These are phyloP conservation scores for Avena sativa DNA, from an alignment of 176 grass and related monocot genomes.

Conservation along the genomic window DNA sequence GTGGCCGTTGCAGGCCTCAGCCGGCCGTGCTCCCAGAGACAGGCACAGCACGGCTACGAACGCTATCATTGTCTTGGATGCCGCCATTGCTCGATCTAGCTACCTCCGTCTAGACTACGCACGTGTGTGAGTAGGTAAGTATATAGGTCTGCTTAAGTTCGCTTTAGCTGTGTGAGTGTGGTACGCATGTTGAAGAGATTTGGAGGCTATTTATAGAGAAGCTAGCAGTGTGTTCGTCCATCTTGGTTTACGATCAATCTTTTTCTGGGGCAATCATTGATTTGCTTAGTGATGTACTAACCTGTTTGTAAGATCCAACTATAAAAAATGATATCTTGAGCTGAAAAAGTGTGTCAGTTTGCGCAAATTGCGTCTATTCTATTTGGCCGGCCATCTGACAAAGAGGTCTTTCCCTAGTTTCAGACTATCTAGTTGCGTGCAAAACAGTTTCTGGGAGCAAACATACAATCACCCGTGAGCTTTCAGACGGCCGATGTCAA, in stretches of 20 bases:
- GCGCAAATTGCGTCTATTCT: background rate
- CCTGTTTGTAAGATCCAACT: too few relatives aligned
- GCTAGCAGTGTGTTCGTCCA: too few relatives aligned
- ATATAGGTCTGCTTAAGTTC: background rate
- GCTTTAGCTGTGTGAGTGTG: background rate
- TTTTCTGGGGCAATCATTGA: background rate
- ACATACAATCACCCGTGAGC: background rate
- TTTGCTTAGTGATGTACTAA: too few relatives aligned
- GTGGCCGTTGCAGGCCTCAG: background rate
- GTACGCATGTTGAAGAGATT: background rate
- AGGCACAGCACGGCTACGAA: background rate
- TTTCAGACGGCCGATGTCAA: constrained; percentile 1
- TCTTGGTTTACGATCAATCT: background rate
- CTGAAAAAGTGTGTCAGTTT: background rate
- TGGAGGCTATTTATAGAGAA: background rate
- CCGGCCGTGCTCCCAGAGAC: background rate
- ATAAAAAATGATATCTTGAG: too few relatives aligned
- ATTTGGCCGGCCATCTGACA: background rate
- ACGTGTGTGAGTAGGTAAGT: too few relatives aligned
- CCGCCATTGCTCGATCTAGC: background rate
- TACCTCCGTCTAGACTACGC: too few relatives aligned
- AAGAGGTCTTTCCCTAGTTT: background rate
- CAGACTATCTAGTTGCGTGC: constrained; percentile 3
- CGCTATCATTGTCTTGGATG: background rate
- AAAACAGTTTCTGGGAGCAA: background rate